A percentile compares a stretch with the other conserved stretches of the same genome.
phyloP scores from a whole-genome alignment of 331 rosid genomes.

The Telfairia occidentalis region DNA sequence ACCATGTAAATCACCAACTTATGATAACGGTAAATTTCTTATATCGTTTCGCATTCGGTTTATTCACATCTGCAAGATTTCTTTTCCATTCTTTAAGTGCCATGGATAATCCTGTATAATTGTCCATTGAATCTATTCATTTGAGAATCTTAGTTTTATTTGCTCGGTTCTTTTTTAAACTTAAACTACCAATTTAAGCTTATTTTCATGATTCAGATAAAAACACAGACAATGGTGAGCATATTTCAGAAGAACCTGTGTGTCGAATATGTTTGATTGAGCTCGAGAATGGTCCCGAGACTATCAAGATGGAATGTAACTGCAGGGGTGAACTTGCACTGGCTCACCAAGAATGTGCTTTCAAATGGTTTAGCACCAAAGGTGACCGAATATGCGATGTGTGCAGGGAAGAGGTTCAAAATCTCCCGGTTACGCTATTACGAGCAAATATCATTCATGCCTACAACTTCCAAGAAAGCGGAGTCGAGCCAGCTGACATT shows the following conservation, averaged over 20 bases:
- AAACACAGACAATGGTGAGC: conserved; percentile 43
- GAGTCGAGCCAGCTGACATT: conserved; percentile 24
- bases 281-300: conserved; percentile 51
- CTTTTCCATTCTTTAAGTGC: not conserved
- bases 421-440: conserved; percentile 61
- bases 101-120: not conserved
- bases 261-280: conserved; percentile 77
- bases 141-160: not conserved
- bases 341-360: conserved; percentile 66
- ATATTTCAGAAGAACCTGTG: conserved; percentile 66
- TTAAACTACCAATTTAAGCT: not conserved
- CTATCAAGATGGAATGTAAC: conserved; percentile 73
- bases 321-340: conserved; percentile 90
- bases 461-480: conserved; percentile 25
- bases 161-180: not conserved
- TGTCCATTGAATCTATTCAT: not conserved
- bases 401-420: conserved; percentile 69
- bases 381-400: conserved; percentile 78
- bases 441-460: conserved; percentile 30
- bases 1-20: conserved; percentile 25
- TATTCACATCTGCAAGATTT: not conserved
- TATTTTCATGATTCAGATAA: conserved; percentile 47
- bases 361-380: conserved; percentile 82
- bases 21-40: conserved; percentile 33
- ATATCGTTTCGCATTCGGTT: not conserved